These are phyloP conservation scores for Triticum monococcum DNA, from an alignment of 176 grass and related monocot genomes.

Conservation along the genomic window DNA sequence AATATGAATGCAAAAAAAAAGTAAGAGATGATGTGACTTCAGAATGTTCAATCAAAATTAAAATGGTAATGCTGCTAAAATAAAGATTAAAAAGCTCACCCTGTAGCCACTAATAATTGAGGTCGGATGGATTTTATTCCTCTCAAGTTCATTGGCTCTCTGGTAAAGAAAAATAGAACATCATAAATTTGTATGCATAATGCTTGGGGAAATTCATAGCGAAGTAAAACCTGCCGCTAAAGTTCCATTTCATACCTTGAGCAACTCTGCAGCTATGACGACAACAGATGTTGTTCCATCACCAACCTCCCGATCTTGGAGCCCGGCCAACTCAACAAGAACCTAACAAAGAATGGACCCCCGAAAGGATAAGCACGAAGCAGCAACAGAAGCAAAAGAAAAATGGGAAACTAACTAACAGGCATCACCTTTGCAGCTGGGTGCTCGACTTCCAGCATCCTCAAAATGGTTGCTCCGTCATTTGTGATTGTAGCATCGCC, in stretches of 20 bases:
- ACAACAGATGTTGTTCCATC: conserved; percentile 93
- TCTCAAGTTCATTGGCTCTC: conserved; percentile 89
- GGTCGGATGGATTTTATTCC: conserved; percentile 95
- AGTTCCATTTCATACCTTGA: conserved; percentile 56
- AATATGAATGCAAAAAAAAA: conserved; percentile 15
- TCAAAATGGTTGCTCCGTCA: conserved; percentile 93
- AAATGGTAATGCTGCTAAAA: neutral
- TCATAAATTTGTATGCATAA: neutral
- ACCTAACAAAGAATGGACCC: conserved; percentile 48
- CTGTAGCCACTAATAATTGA: conserved; percentile 95
- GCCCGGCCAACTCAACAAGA: conserved; percentile 96
- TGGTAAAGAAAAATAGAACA: conserved; percentile 32
- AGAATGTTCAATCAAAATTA: conserved; percentile 23
- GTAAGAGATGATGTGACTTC: neutral
- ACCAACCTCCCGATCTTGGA: conserved; percentile 95
- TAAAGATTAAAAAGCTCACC: conserved; percentile 39
- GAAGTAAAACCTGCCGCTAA: neutral
- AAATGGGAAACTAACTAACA: neutral
- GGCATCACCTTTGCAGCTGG: conserved; percentile 77
- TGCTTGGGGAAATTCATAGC: neutral
- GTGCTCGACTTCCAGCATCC: conserved; percentile 95
- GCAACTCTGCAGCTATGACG: conserved; percentile 81
- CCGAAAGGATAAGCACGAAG: neutral
- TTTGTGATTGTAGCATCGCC: conserved; percentile 97
- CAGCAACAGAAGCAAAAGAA: neutral